A percentile compares a stretch with the other conserved stretches of the same genome.
These are phyloP conservation scores for Teratosphaeria zuluensis DNA, from an alignment of 2,329 filamentous ascomycete species.

Conservation along the genomic window DNA sequence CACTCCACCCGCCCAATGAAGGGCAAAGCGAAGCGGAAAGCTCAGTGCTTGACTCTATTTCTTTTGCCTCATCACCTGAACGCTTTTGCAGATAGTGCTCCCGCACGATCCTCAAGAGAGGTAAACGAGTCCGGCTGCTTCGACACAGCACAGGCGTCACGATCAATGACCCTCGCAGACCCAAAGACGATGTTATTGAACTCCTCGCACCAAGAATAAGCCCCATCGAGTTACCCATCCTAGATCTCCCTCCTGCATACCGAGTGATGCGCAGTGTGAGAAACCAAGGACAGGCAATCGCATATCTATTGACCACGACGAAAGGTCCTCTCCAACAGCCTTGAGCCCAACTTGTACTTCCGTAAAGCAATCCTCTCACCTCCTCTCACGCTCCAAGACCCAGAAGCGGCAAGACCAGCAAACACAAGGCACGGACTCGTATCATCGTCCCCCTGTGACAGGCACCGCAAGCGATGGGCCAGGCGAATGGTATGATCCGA, in stretches of 20 bases:
- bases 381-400: constrained; percentile 27
- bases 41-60: constrained; percentile 99
- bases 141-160: constrained; percentile 47
- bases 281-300: constrained; percentile 59
- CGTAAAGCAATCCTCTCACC: constrained; percentile 20
- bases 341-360: constrained; percentile 34
- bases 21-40: constrained; percentile 28
- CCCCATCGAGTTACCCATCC: constrained; percentile 96
- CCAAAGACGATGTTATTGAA: constrained; percentile 36
- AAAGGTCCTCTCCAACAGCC: constrained; percentile 54
- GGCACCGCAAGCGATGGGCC: constrained; percentile 11
- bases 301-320: constrained; percentile 97
- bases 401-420: constrained; percentile 22
- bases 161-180: constrained; percentile 26
- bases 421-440: constrained; percentile 59
- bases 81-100: constrained; percentile 17
- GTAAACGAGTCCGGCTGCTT: constrained; percentile 53
- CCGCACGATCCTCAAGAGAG: constrained; percentile 12
- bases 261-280: constrained; percentile 5
- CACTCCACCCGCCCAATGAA: constrained; percentile 21
- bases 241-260: constrained; percentile 16
- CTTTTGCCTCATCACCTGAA: constrained; percentile 82
- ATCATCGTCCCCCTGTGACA: constrained; percentile 60
- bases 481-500: constrained; percentile 38
- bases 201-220: constrained; percentile 99